Conservation (phyloP, 768 basidiomycete genomes). For the Sutorius australiensis region DNA sequence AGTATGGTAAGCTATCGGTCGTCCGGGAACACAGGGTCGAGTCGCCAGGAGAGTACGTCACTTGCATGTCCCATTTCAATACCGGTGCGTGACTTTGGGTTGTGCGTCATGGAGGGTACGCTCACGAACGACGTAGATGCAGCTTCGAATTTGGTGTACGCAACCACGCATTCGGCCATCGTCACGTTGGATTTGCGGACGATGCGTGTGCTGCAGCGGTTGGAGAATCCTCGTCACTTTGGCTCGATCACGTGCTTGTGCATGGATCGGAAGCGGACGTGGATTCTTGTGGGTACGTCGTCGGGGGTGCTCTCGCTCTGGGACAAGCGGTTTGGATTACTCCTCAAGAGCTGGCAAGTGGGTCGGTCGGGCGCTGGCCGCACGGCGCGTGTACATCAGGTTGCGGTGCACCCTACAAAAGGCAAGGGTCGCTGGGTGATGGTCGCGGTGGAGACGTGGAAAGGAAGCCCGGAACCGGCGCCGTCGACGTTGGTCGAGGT, state of each 20-base stretch:
- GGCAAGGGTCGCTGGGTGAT: constrained; percentile 90
- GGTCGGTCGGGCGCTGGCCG: constrained; percentile 51
- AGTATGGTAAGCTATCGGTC: constrained; percentile 75
- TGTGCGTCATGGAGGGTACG: neutral
- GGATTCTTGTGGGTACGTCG: constrained; percentile 87
- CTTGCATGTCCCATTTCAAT: constrained; percentile 77
- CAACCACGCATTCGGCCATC: constrained; percentile 77
- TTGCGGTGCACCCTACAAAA: constrained; percentile 78
- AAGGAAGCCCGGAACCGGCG: constrained; percentile 35
- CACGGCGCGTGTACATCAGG: constrained; percentile 64
- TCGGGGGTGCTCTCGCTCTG: constrained; percentile 84
- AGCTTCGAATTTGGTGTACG: constrained; percentile 79
- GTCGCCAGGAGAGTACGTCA: constrained; percentile 73
- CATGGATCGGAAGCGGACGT: constrained; percentile 77
- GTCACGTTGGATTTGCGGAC: constrained; percentile 79
- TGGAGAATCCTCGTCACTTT: constrained; percentile 82
- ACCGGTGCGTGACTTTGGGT: constrained; percentile 47
- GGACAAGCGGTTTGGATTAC: constrained; percentile 92
- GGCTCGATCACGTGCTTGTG: constrained; percentile 87
- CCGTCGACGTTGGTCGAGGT: constrained; percentile 67
- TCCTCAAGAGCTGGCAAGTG: constrained; percentile 84
- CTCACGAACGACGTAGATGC: constrained; percentile 43
- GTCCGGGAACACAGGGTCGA: constrained; percentile 80
- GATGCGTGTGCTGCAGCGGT: constrained; percentile 69
- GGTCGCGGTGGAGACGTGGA: constrained; percentile 65